Conservation (phyloP, 768 basidiomycete species). For the Porpolomopsis calyptriformis region DNA sequence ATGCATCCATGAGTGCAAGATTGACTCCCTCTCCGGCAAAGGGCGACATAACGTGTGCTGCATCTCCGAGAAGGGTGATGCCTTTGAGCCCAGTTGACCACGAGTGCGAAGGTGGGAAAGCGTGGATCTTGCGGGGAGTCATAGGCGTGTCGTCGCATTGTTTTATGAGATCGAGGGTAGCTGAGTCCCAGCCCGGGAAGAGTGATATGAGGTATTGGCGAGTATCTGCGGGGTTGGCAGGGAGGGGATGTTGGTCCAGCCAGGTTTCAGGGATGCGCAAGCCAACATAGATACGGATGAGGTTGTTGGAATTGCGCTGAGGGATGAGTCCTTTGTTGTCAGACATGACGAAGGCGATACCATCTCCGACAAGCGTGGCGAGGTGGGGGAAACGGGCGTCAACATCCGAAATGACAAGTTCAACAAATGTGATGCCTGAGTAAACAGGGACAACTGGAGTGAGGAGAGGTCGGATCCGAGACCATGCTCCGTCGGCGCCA, state of each 20-base stretch:
- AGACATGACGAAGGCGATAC: slow-evolving; percentile 7
- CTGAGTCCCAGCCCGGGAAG: slow-evolving; percentile 2
- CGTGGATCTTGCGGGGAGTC: neutral
- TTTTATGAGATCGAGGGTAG: neutral
- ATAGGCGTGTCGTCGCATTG: neutral
- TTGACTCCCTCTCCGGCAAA: slow-evolving; percentile 29
- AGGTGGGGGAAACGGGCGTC: slow-evolving; percentile 1
- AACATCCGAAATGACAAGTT: slow-evolving; percentile 4
- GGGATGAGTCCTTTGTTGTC: slow-evolving; percentile 17
- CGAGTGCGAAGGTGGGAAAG: slow-evolving; percentile 2
- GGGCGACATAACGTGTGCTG: slow-evolving; percentile 28
- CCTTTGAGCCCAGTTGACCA: neutral
- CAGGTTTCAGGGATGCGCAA: slow-evolving; percentile 6
- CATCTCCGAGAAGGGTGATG: slow-evolving; percentile 20
- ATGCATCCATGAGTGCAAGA: slow-evolving; percentile 17
- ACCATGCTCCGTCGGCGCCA: slow-evolving; percentile 31
- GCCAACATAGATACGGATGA: slow-evolving; percentile 14
- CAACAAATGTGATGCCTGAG: slow-evolving; percentile 11
- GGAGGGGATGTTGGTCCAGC: neutral
- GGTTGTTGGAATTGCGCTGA: slow-evolving; percentile 22
- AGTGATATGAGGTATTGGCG: neutral
- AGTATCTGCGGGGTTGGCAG: neutral
- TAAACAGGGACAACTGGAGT: slow-evolving; percentile 19
- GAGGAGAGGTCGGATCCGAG: slow-evolving; percentile 18
- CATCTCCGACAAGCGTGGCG: neutral